Base-by-base conservation (phyloP, 2,329 filamentous ascomycete species). In the Fusarium penzigii region DNA sequence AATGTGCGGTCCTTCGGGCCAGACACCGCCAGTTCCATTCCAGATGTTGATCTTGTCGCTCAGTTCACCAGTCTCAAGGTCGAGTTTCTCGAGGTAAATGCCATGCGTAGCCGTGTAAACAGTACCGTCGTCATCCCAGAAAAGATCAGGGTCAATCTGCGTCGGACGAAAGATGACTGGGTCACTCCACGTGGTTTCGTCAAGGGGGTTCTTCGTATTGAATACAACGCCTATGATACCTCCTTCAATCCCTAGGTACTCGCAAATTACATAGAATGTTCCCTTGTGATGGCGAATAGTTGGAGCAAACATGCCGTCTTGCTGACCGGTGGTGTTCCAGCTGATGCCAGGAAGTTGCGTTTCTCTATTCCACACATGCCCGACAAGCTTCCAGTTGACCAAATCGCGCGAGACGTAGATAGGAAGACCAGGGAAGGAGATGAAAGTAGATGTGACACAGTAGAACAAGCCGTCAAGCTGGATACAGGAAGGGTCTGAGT, bases 71-170 rank as follows among this genome's bases (percentile, higher is more conserved):
- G 56, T 59, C 2, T 52, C 38, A 2, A 59, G 17, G 4, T 59
- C n/a, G 8, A 59, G 29, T 17, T 60, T 70, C 25, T 61, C 56
- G 1, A 65, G 51, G 1, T 58, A 55, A 9, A 68, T 63, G 1
- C 75, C 11, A 66, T 75, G 32, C 1, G 56, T 52, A 0, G 72
- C 72, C 4, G 82, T 75, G 51, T 83, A 85, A 0, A 75, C 69
- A 51, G 74, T 78, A 1, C 81, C 82, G 43, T 84, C 76, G 1
- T 76, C 74, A 45, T 84, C 78, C 78, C 80, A 85, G 58, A 82
- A 81, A 0, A 67, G 34, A 9, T 68, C 8, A 0, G 81, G 78
- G 48, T 86, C 83, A 47, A 68, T 68, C 7, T 60, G 57, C 0
- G 46, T 55, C 14, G 64, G 56, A 6, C 51, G 53, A 32, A 67